A percentile compares a stretch with the other conserved stretches of the same genome.
These are phyloP conservation scores for Dacryopinax primogenitus DNA, from an alignment of 768 basidiomycete species.

Conservation along the genomic window DNA sequence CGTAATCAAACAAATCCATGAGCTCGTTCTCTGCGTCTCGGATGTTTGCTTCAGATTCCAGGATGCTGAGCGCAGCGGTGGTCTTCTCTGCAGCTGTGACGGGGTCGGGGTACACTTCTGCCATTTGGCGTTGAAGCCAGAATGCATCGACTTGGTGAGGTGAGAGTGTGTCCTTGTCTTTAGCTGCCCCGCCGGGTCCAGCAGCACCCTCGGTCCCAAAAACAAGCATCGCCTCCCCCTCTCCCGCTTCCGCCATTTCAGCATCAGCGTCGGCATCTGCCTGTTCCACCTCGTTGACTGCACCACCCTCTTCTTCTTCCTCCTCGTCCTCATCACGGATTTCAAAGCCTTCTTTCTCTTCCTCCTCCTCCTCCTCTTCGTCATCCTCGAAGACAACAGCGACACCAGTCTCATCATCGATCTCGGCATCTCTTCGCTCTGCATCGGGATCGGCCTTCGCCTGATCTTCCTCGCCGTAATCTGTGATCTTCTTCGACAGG, in stretches of 20 bases:
- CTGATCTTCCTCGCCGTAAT: conserved; percentile 84
- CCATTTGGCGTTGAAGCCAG: conserved; percentile 94
- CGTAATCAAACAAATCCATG: conserved; percentile 92
- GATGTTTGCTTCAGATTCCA: conserved; percentile 71
- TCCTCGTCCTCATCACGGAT: conserved; percentile 58
- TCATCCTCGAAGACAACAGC: conserved; percentile 97
- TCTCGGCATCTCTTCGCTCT: conserved; percentile 73
- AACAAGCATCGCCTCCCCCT: conserved; percentile 56
- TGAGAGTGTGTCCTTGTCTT: conserved; percentile 67
- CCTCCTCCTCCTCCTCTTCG: conserved; percentile 71
- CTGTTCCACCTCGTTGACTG: conserved; percentile 23
- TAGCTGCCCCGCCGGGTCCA: conserved; percentile 39
- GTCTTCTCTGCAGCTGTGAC: conserved; percentile 91
- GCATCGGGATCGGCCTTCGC: conserved; percentile 60
- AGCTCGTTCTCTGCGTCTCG: conserved; percentile 92
- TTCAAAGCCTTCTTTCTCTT: conserved; percentile 81
- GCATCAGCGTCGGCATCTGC: conserved; percentile 34
- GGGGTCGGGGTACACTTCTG: conserved; percentile 83
- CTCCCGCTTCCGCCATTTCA: conserved; percentile 28
- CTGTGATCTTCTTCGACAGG: conserved; percentile 88
- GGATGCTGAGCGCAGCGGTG: conserved; percentile 63
- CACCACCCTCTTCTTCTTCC: conserved; percentile 34
- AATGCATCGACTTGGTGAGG: conserved; percentile 91
- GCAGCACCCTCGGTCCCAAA: conserved; percentile 36
- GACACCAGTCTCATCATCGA: conserved; percentile 94